These are phyloP conservation scores for Sedum album DNA, from an alignment of 164 flowering plant species.

Conservation along the genomic window DNA sequence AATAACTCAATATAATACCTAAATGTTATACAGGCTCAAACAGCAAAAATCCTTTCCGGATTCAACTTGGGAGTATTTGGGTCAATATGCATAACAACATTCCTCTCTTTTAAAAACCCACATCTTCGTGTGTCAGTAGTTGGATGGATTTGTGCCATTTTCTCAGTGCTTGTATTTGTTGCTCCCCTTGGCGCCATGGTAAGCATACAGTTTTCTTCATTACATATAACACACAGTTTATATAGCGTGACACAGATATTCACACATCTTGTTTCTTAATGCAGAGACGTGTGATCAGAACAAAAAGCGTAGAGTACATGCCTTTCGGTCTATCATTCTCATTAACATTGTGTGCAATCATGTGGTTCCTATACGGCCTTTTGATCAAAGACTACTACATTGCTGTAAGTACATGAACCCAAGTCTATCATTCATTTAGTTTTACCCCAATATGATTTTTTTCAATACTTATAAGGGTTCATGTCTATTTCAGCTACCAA, in stretches of 20 bases:
- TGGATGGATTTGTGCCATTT: constrained; percentile 63
- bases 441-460: not conserved
- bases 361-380: constrained; percentile 77
- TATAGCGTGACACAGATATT: not conserved
- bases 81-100: constrained; percentile 29
- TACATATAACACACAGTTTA: not conserved
- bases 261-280: not conserved
- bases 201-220: not conserved
- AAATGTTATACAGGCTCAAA: not conserved
- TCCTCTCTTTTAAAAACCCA: constrained; percentile 16
- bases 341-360: constrained; percentile 50
- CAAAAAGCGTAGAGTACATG: constrained; percentile 75
- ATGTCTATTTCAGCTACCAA: constrained; percentile 39
- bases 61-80: constrained; percentile 33
- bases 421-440: not conserved
- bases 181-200: constrained; percentile 79
- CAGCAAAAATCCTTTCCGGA: not conserved
- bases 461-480: not conserved
- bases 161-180: constrained; percentile 53
- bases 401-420: constrained; percentile 35
- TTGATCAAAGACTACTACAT: constrained; percentile 41
- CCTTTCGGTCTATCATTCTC: constrained; percentile 55
- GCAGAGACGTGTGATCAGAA: constrained; percentile 62
- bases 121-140: constrained; percentile 22
- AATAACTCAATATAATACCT: not conserved